Evolutionary conservation across 2,329 filamentous ascomycete genomes (phyloP), one percentile per base, ranked within the genome.

Genomic region (Aspergillus clavatus): DNA sequence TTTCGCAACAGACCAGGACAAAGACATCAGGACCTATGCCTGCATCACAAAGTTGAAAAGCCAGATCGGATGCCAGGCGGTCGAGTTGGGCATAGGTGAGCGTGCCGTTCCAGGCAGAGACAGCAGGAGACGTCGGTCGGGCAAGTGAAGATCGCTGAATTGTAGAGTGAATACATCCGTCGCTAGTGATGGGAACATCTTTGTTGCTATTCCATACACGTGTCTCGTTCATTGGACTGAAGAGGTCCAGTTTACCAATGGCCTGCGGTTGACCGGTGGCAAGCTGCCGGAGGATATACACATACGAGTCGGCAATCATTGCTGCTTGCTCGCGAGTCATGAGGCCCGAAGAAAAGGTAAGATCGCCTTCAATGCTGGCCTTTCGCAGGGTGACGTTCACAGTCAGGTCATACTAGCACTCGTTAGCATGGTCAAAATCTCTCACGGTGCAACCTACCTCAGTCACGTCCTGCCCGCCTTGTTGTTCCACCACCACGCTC

Each of bases 361-460:
- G 27, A 11, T 69, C 59, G 10, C 55, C 59, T 11, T 57, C 44
- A 12, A 62, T 45, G 4, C 12, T 42, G 3, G 23, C 24, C 12
- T 27, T 23, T 12, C 29, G n/a, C 8, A 33, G 36, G 5, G 31
- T 28, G 10, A 48, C 18, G 28, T 44, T 50, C 14, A 46, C 40
- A 14, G 37, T 40, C 14, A 50, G 21, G 16, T 43, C 43, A 26
- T 46, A 50, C 47, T 50, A 16, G 3, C 26, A 27, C 7, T 40
- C 2, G 14, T 41, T 10, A 8, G 11, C 24, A 19, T 39, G 26
- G 5, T 11, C n/a, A 7, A 27, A 4, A 37, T n/a, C 22, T 27
- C 6, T 19, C 22, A 7, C 38, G 3, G 6, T 21, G 10, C 10
- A 29, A 46, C 50, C 19, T 43, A 54, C 52, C 45, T 54, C 52